Evolutionary conservation across 192 early-diverging fungal species (phyloP).

Genomic region (Backusella westeae): DNA sequence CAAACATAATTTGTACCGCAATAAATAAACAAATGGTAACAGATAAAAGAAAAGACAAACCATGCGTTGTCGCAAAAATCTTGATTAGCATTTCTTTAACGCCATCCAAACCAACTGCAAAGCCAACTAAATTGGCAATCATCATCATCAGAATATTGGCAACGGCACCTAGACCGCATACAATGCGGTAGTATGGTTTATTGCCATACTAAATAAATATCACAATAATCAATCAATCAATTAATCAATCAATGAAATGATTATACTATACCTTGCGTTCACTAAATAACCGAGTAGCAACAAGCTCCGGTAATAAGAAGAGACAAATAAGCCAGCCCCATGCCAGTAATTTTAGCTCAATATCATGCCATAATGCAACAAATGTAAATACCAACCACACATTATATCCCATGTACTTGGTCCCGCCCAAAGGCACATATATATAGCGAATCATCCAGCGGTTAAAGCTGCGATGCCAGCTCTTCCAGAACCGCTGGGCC

Average conservation of each 20-base stretch:
- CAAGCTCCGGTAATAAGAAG: conserved; percentile 83
- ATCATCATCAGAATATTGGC: conserved; percentile 94
- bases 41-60: conserved; percentile 47
- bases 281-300: conserved; percentile 58
- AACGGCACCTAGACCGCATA: conserved; percentile 80
- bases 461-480: conserved; percentile 95
- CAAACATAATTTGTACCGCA: conserved; percentile 78
- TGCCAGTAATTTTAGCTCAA: conserved; percentile 75
- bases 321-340: conserved; percentile 92
- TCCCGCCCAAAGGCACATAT: conserved; percentile 92
- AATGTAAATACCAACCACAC: conserved; percentile 91
- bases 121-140: conserved; percentile 95
- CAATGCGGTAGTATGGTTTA: conserved; percentile 64
- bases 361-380: conserved; percentile 98
- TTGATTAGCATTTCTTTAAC: conserved; percentile 68
- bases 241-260: too few relatives aligned
- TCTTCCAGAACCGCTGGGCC: conserved; percentile 89
- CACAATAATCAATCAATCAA: not conserved
- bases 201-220: conserved; percentile 49
- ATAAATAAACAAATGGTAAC: conserved; percentile 57
- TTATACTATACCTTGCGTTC: conserved; percentile 41
- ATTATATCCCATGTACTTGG: conserved; percentile 66
- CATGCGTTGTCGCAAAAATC: conserved; percentile 56
- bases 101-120: conserved; percentile 86
- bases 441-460: conserved; percentile 87